A percentile compares a stretch with the other conserved stretches of the same genome.
Evolutionary conservation across 495 filamentous ascomycete species (phyloP).

Genomic region (Neurospora sp.): DNA sequence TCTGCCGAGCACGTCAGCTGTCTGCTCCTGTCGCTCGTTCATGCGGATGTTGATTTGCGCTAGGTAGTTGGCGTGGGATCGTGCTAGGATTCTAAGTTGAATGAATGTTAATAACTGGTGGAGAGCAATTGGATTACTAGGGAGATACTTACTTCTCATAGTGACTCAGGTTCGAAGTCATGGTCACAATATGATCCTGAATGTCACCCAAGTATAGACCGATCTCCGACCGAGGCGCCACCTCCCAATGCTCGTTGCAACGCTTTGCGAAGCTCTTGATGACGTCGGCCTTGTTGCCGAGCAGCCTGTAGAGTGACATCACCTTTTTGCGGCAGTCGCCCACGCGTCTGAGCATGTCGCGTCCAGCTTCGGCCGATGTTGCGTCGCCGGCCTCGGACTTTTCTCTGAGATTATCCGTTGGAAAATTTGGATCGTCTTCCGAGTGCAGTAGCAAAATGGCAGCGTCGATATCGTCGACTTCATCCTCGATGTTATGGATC

Average conservation of each 20-base stretch:
- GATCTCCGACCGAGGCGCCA: conserved; percentile 90
- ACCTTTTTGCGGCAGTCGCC: conserved; percentile 94
- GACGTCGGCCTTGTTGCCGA: conserved; percentile 96
- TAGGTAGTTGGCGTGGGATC: conserved; percentile 92
- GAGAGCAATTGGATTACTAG: neutral
- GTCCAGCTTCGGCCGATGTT: conserved; percentile 44
- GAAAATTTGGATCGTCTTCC: conserved; percentile 19
- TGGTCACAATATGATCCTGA: conserved; percentile 97
- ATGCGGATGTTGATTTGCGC: conserved; percentile 88
- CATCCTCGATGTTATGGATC: conserved; percentile 79
- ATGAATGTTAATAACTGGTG: neutral
- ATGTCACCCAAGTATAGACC: conserved; percentile 94
- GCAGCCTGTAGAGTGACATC: conserved; percentile 80
- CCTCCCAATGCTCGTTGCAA: conserved; percentile 96
- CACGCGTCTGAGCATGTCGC: conserved; percentile 80
- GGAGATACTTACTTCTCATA: conserved; percentile 72
- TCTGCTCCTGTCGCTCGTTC: conserved; percentile 96
- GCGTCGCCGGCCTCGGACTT: conserved; percentile 30
- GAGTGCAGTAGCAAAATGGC: conserved; percentile 70
- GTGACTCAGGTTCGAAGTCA: conserved; percentile 89
- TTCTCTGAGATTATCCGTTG: conserved; percentile 11
- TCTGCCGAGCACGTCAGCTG: conserved; percentile 86
- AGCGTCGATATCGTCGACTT: conserved; percentile 84
- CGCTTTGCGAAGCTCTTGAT: conserved; percentile 99
- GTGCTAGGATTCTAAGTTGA: conserved; percentile 64